A percentile compares a stretch with the other conserved stretches of the same genome.
phyloP scores from a whole-genome alignment of 73 alveolate species.

The Tetrahymena elliotti region DNA sequence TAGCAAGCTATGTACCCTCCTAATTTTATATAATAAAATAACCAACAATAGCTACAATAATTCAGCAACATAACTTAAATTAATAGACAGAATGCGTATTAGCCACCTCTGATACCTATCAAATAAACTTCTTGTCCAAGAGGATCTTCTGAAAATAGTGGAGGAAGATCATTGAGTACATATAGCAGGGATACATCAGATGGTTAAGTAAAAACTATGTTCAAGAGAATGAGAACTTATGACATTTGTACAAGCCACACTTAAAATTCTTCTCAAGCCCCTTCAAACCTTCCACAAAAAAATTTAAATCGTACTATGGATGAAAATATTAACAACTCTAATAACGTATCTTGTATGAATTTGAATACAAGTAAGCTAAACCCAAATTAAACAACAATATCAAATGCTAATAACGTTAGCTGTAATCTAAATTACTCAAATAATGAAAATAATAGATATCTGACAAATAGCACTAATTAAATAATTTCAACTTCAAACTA shows the following conservation, averaged over 20 bases:
- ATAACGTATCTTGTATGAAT: not conserved
- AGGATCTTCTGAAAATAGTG: not conserved
- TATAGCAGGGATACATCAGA: not conserved
- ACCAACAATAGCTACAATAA: not conserved
- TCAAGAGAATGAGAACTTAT: not conserved
- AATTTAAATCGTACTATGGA: not conserved
- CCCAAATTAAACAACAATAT: not conserved
- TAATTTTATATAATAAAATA: not conserved
- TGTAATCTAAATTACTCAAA: not conserved
- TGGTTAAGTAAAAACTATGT: not conserved
- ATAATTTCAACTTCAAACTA: not conserved
- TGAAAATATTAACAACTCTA: not conserved
- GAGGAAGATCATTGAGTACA: not conserved
- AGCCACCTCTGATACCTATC: not conserved
- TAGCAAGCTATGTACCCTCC: not conserved
- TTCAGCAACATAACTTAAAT: not conserved
- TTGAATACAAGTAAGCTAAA: not conserved
- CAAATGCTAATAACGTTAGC: not conserved
- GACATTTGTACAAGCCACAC: not conserved
- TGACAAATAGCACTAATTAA: not conserved
- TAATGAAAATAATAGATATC: not conserved
- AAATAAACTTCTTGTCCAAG: not conserved
- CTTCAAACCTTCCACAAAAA: not conserved
- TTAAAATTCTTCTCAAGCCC: not conserved
- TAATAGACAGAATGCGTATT: not conserved